A percentile compares a stretch with the other conserved stretches of the same genome.
These are phyloP conservation scores for Neonectria magnoliae DNA, from an alignment of 2,329 filamentous ascomycete species.

Conservation along the genomic window DNA sequence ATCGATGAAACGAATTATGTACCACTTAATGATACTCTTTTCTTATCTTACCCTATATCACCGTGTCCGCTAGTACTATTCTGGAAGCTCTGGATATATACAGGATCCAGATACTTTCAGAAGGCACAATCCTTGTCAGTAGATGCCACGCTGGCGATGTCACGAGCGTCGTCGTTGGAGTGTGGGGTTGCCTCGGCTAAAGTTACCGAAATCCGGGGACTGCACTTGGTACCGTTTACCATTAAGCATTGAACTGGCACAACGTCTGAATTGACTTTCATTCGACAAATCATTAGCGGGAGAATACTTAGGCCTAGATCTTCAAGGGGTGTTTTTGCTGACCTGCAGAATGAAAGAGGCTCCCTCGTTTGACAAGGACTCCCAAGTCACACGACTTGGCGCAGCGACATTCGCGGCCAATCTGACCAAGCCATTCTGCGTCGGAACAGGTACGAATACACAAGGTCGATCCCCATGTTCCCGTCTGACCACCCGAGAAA, in stretches of 20 bases:
- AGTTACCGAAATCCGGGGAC: background rate
- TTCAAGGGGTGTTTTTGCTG: background rate
- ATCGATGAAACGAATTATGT: conserved; percentile 8
- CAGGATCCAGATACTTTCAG: too few species aligned
- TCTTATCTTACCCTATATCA: too few species aligned
- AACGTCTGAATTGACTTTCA: background rate
- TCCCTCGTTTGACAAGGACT: conserved; percentile 23
- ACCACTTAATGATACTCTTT: background rate
- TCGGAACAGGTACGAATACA: conserved; percentile 26
- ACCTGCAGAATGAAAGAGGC: conserved; percentile 5
- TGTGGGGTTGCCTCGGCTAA: background rate
- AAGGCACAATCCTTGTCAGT: background rate
- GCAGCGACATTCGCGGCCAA: conserved; percentile 23
- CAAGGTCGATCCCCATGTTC: too few species aligned
- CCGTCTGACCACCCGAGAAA: conserved; percentile 13
- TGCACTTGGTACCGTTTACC: background rate
- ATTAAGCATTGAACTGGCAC: background rate
- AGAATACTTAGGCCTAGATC: background rate
- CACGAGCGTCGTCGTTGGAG: background rate
- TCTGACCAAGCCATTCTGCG: conserved; percentile 26
- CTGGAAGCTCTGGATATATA: background rate
- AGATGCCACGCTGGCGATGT: background rate
- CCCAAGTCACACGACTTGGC: conserved; percentile 16
- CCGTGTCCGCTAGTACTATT: background rate
- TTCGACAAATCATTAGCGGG: background rate